Evolutionary conservation across 2,329 filamentous ascomycete genomes (phyloP), one percentile per base, ranked within the genome.

Genomic region (Esteya vermicola): DNA sequence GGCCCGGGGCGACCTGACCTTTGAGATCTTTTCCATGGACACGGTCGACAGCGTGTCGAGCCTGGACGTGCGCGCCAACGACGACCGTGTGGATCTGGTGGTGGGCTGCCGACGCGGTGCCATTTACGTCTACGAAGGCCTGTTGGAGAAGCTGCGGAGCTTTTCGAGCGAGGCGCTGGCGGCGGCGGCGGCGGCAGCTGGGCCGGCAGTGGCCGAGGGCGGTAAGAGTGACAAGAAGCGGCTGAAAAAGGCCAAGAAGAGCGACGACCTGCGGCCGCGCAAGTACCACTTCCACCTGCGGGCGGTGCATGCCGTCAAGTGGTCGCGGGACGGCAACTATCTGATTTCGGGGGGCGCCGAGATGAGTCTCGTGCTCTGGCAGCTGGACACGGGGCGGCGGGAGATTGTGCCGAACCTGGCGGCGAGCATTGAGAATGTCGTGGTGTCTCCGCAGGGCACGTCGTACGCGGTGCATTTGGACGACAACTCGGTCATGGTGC

Each of bases 321-420:
- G 88, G 83, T 95, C 91, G 13, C 68, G 69, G 49, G 91, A 98
- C 67, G 88, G 85, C 38, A 86, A 94, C 54, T 98, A 98, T 57
- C 62, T 98, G 43, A 79, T 98, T 39, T 96, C 91, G 42, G 91
- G 91, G 53, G 91, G 91, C 25, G 76, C 78, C 19, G 91, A 98
- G 60, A 88, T 85, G 8, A 82, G 85, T 18, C 67, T 98, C 32
- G 84, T 94, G 9, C 65, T 95, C 25, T 96, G 88, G 88, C 91
- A 98, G 59, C 67, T 95, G 42, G 84, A 93, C 49, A 95, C 89
- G 1, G 78, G 78, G 46, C 80, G 80, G 54, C 77, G 76, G 52
- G 81, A 91, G 53, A 85, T 80, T 53, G 64, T 98, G 22, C 91
- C 91, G n/a, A 86, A 96, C 68, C 68, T 98, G 42, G 81, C 83